Percentiles rank a stretch among this genome's conserved stretches.
Conservation (phyloP, 176 grass and related monocot genomes). For the Coix lacrymajobi region DNA sequence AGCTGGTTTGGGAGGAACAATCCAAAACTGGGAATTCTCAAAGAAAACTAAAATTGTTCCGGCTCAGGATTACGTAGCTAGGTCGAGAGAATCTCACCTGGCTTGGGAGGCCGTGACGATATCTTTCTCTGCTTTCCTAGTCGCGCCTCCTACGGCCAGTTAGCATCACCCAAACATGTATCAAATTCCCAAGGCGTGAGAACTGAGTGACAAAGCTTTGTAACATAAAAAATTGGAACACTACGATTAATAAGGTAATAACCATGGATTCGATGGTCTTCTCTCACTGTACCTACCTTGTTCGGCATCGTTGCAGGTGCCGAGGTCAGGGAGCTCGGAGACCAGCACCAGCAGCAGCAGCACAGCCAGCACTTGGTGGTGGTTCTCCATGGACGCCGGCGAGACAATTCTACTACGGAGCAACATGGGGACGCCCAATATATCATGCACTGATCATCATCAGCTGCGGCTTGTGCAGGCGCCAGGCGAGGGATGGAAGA, state of each 20-base stretch:
- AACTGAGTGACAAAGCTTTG: neutral
- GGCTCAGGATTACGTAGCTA: too few species aligned
- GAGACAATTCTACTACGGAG: neutral
- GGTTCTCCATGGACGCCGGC: conserved; percentile 12
- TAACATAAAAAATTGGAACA: neutral
- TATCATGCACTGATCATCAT: neutral
- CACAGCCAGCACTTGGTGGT: neutral
- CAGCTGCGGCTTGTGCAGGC: too few species aligned
- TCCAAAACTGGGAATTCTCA: too few species aligned
- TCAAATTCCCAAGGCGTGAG: neutral
- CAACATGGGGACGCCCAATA: neutral
- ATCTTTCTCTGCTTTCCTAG: neutral
- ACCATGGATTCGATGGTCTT: neutral
- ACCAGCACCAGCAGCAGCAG: neutral
- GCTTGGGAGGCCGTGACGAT: neutral
- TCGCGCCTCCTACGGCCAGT: conserved; percentile 17
- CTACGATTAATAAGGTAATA: neutral
- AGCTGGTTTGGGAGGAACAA: neutral
- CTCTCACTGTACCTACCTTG: conserved; percentile 5
- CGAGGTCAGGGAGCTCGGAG: neutral
- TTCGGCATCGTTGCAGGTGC: neutral
- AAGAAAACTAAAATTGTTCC: neutral
- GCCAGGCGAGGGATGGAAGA: neutral
- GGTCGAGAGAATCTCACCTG: conserved; percentile 27
- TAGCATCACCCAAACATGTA: neutral